Base-by-base conservation (phyloP, 768 basidiomycete species). In the Bullera alba region DNA sequence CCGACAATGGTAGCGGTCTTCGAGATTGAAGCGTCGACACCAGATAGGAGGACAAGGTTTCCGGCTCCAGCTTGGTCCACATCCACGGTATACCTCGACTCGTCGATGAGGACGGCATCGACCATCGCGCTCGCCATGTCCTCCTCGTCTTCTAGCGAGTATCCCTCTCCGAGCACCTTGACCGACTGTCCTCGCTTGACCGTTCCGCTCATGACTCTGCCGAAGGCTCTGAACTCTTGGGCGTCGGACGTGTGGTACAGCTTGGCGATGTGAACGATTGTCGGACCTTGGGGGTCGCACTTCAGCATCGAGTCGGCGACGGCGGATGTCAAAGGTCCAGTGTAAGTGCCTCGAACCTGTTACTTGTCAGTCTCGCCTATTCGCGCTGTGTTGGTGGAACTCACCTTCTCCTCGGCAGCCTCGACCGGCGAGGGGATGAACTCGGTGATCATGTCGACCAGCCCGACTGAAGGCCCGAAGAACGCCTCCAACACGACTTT, bases 91-190 rank as follows among this genome's bases (percentile, higher is more conserved):
- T 95, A 99, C 87, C 93, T 79, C 15, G 93, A 82, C 77, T 96
- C 86, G 66, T 81, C 82, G 50, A 97, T 81, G 87, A 90, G 88
- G 16, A 97, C 76, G 54, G 85, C 84, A 59, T 96, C 92, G 2
- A 95, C 80, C 2, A 76, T 79, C 14, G 81, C 82, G 54, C 82
- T 83, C 71, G 86, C 80, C 90, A 96, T 93, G 66, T 99, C 95
- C 74, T 99, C 95, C 75, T 97, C 93, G 58, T 99, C 95, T 64
- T 96, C 93, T n/a, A 88, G 87, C 14, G 91, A 93, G 72, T 92
- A 99, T 0, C 90, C 90, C 70, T 97, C 95, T 50, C 95, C 95
- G 5, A 99, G 77, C n/a, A 97, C 92, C 75, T 95, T 96, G 56
- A 99, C 78, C 28, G 83, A 77, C 78, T 81, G 79, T 12, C 90